Percentiles rank a stretch among this genome's conserved stretches.
These are phyloP conservation scores for Dictyostelium capitatum DNA, from an alignment of 78 protist species.

Conservation along the genomic window DNA sequence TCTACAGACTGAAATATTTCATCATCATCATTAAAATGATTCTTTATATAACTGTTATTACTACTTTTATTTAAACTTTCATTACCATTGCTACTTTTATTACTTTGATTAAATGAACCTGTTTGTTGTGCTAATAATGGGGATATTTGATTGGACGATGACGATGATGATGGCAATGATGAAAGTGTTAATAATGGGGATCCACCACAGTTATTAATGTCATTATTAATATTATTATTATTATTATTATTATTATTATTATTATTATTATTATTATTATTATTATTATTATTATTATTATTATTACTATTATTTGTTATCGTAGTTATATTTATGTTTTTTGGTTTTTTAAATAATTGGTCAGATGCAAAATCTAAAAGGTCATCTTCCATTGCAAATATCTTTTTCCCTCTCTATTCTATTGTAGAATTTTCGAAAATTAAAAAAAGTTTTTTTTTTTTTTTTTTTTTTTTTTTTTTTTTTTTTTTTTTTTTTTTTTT, in stretches of 20 bases:
- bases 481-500: too few species aligned
- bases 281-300: background rate
- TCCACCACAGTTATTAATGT: background rate
- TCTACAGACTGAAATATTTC: background rate
- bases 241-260: background rate
- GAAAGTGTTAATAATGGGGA: background rate
- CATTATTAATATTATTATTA: background rate
- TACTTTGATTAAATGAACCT: background rate
- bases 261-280: background rate
- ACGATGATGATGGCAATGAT: background rate
- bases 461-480: too few species aligned
- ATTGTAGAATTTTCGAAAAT: too few species aligned
- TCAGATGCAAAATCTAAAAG: conserved; percentile 54
- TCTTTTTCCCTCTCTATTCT: background rate
- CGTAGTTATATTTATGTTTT: background rate
- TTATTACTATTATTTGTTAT: background rate
- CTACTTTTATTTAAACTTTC: background rate
- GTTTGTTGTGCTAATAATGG: conserved; percentile 29
- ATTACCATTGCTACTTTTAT: background rate
- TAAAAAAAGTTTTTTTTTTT: background rate
- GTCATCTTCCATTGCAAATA: conserved; percentile 41
- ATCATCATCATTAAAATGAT: background rate
- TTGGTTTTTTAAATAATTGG: conserved; percentile 15
- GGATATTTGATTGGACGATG: too few species aligned
- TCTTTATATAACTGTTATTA: background rate